Evolutionary conservation across 2,329 filamentous ascomycete species (phyloP), one percentile per base, ranked within the genome.

Genomic region (Xylariaceae sp.): DNA sequence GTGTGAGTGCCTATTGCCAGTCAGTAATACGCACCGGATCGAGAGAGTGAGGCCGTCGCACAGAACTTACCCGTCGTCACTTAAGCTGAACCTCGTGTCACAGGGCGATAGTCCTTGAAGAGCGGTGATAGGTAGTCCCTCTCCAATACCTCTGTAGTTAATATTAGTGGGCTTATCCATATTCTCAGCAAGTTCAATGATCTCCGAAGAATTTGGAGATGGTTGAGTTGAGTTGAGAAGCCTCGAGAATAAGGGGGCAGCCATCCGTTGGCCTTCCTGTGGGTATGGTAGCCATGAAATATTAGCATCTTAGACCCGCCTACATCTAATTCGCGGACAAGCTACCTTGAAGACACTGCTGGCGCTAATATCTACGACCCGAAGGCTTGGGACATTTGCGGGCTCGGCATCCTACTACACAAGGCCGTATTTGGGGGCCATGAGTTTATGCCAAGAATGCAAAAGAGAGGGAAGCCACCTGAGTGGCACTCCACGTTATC

Each of bases 101-200:
- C 55, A 35, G 11, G 58, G 53, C 20, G 61, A 63, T 43, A 55
- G 49, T 10, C 60, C 57, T 11, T 50, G 53, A 46, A 50, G 47
- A 18, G 54, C 36, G 16, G 16, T 18, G 23, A 61, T 53, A 21
- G 47, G 23, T 7, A 59, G 42, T 8, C 56, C 61, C 16, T 48
- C 62, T n/a, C 62, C 62, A 46, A 64, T 56, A 8, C 64, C 62
- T 41, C 47, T 57, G 15, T 59, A 65, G 20, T 66, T 60, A 16
- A 64, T 58, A 16, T 62, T 55, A 23, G 59, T 50, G 15, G 46
- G 45, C 26, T 55, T 53, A 5, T 52, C 57, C 58, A 64, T 65
- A 9, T 18, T 16, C 32, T 45, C 6, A 13, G 11, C 9, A 11
- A 27, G n/a, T 13, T 16, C 8, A 5, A 41, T 6, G 13, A 16